These are phyloP conservation scores for Diphasiastrum complanatum DNA, from an alignment of 83 land plant species.

Conservation along the genomic window DNA sequence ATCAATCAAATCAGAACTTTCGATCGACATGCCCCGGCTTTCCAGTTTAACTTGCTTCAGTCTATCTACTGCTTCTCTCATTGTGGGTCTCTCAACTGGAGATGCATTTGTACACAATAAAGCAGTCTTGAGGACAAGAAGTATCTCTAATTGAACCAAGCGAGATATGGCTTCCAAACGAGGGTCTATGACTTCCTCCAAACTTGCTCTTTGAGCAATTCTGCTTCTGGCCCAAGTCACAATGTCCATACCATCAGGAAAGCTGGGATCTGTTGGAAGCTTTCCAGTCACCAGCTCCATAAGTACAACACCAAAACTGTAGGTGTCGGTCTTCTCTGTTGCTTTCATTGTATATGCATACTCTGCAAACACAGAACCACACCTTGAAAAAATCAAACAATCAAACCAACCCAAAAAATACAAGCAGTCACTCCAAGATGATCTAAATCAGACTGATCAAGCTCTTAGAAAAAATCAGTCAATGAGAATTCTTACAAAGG, in stretches of 20 bases:
- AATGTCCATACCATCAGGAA: constrained; percentile 12
- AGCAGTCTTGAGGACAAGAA: no score
- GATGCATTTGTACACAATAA: no score
- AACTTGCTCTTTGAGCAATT: constrained; percentile 3
- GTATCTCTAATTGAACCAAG: no score
- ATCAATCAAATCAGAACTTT: no score
- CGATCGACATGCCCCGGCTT: no score
- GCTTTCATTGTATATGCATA: no score
- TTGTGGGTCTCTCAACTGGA: no score
- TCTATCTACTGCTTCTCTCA: constrained; percentile 5
- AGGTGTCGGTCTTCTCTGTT: no score
- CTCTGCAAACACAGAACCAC: constrained; percentile 8
- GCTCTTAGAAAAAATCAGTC: not conserved
- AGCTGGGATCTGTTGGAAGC: constrained; percentile 10
- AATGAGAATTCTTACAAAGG: not conserved
- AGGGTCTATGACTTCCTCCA: constrained; percentile 7
- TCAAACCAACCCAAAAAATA: constrained; percentile 9
- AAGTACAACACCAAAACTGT: no score
- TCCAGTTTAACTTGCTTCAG: constrained; percentile 13
- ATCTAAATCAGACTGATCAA: not conserved
- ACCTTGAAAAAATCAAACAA: no score
- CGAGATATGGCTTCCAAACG: not conserved
- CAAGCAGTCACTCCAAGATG: constrained; percentile 2
- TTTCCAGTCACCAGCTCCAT: no score
- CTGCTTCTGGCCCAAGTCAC: constrained; percentile 3